These are phyloP conservation scores for Reticulascus tulasneorum DNA, from an alignment of 2,329 filamentous ascomycete species.

Conservation along the genomic window DNA sequence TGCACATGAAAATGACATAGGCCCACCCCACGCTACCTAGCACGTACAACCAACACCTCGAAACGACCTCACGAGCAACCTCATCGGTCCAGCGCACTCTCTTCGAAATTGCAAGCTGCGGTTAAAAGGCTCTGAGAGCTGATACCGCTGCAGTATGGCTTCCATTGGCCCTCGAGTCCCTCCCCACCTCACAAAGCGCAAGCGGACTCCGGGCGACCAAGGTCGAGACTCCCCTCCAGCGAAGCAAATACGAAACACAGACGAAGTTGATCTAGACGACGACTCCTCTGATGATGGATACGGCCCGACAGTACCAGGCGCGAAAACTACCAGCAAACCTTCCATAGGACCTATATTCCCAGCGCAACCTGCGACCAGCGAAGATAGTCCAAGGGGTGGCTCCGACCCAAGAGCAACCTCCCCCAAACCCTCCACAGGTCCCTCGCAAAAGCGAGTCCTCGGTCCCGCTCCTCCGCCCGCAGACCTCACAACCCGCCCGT, in stretches of 20 bases:
- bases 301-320: slow-evolving; percentile 30
- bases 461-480: slow-evolving; percentile 41
- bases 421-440: slow-evolving; percentile 19
- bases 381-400: slow-evolving; percentile 27
- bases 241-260: slow-evolving; percentile 49
- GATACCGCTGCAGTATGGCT: slow-evolving; percentile 59
- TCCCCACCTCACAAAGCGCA: slow-evolving; percentile 61
- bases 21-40: too few species aligned
- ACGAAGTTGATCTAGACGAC: slow-evolving; percentile 44
- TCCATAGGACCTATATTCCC: slow-evolving; percentile 22
- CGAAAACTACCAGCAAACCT: slow-evolving; percentile 13
- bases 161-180: slow-evolving; percentile 69
- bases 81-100: too few species aligned
- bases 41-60: too few species aligned
- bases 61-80: too few species aligned
- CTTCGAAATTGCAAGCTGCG: too few species aligned
- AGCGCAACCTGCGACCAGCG: slow-evolving; percentile 26
- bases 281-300: slow-evolving; percentile 38
- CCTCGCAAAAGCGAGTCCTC: slow-evolving; percentile 27
- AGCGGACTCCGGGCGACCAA: slow-evolving; percentile 46
- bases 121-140: too few species aligned
- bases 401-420: slow-evolving; percentile 15
- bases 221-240: slow-evolving; percentile 35
- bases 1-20: too few species aligned
- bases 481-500: slow-evolving; percentile 29